Percentiles rank a stretch among this genome's conserved stretches.
Evolutionary conservation across 148 eudicot genomes (phyloP).

Genomic region (Dysphania ambrosioides): DNA sequence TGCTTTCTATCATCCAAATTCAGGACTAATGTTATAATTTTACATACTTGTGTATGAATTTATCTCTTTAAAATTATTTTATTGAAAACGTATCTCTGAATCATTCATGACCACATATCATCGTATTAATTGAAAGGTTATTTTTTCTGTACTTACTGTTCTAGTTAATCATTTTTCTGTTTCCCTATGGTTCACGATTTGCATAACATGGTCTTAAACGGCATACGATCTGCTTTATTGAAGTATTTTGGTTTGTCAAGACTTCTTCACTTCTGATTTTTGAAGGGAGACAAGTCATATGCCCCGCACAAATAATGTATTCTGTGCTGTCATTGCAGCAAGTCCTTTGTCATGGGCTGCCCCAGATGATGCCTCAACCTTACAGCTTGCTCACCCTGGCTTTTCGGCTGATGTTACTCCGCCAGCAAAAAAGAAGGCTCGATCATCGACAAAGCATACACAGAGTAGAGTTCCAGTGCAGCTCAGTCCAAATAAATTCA

Average conservation of each 20-base stretch:
- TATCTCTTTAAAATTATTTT: no score
- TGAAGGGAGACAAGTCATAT: not conserved
- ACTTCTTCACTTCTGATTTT: not conserved
- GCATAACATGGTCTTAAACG: not conserved
- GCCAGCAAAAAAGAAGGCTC: conserved; percentile 21
- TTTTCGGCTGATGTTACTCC: conserved; percentile 8
- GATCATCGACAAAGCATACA: not conserved
- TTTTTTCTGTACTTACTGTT: not conserved
- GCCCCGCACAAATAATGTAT: not conserved
- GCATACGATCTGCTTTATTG: not conserved
- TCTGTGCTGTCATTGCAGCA: conserved; percentile 18
- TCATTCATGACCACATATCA: no score
- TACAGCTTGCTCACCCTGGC: conserved; percentile 24
- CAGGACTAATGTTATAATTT: no score
- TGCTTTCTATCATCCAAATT: no score
- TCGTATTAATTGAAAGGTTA: not conserved
- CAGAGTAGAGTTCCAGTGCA: conserved; percentile 7
- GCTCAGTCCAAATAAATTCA: conserved; percentile 21
- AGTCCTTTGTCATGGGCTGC: conserved; percentile 29
- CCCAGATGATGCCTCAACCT: conserved; percentile 12
- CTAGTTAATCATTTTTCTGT: not conserved
- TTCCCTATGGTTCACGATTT: not conserved
- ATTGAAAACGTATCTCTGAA: no score
- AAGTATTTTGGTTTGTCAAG: not conserved
- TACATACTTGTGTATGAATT: no score